Conservation (phyloP, 345 rosid genomes). For the Mercurialis annua region DNA sequence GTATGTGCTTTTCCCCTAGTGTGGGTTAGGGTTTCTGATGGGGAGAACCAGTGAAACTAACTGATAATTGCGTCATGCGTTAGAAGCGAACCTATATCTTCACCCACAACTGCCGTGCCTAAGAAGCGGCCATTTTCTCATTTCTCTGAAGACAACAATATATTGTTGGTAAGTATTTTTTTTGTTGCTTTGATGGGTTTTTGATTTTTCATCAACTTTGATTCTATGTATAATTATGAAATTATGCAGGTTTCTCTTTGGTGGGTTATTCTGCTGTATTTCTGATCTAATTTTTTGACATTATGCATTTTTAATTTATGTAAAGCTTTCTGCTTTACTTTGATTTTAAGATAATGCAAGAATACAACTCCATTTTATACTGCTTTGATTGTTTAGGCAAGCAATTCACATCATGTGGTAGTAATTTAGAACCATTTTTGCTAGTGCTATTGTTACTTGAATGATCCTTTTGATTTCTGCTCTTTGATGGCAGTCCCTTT, state of each 20-base stretch:
- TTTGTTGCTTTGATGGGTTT: conserved; percentile 1
- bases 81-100: conserved; percentile 70
- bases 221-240: not conserved
- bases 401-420: too few relatives aligned
- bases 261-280: not conserved
- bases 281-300: not conserved
- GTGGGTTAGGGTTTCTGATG: conserved; percentile 44
- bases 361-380: too few relatives aligned
- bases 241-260: not conserved
- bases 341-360: not conserved
- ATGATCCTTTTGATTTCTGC: not conserved
- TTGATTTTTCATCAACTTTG: not conserved
- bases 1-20: conserved; percentile 3
- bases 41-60: conserved; percentile 93
- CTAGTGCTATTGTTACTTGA: too few relatives aligned
- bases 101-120: conserved; percentile 63
- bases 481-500: not conserved
- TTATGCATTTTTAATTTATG: not conserved
- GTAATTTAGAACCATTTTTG: too few relatives aligned
- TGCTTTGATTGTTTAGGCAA: too few relatives aligned
- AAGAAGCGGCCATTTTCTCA: conserved; percentile 65
- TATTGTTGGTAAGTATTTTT: too few relatives aligned
- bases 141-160: conserved; percentile 82
- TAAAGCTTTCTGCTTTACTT: not conserved
- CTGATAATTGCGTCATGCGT: conserved; percentile 79